Evolutionary conservation across 2,329 filamentous ascomycete species (phyloP), one percentile per base, ranked within the genome.

Genomic region (Fusarium xylarioides): DNA sequence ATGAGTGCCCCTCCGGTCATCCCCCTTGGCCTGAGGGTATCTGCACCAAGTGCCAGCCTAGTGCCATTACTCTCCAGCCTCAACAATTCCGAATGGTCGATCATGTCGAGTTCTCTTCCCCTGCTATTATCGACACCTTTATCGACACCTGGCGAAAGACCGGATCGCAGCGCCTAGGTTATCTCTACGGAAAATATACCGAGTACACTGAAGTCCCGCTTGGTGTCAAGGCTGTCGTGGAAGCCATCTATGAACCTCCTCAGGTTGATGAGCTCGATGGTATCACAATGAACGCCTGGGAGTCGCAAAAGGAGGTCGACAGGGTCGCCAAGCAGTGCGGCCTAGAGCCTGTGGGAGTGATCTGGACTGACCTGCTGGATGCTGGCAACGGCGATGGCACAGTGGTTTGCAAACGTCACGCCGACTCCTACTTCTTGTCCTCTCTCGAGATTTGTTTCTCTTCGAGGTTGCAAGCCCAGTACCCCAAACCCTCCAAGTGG

Each of bases 1-100:
- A 89, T 56, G 91, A 97, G 78, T 99, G 96, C 79, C 95, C 97
- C 1, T 95, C 95, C 0, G 96, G 96, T 5, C 96, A 99, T 82
- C 92, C 95, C 23, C 90, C 92, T 46, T 99, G 96, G 91, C 96
- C 96, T 7, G 95, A 97, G 77, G 96, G 96, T 21, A 98, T 99
- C 74, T 99, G 96, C 85, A 97, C 94, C 66, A 99, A 98, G 81
- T 99, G 96, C 78, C 97, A 99, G 80, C 96, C 96, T 12, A 97
- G 95, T 73, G 95, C 96, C 63, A 99, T 99, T 79, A 97, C 94
- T 16, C 85, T 99, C 59, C 95, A 98, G 80, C 94, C 95, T 10
- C 96, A 99, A 82, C 88, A 92, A 26, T 99, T 95, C 81, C 94
- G 96, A 57, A 98, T 96, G 93, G 95, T 99, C 7, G 96, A 99